Base-by-base conservation (phyloP, 2,329 filamentous ascomycete species). In the Ophiosphaerella korrae region DNA sequence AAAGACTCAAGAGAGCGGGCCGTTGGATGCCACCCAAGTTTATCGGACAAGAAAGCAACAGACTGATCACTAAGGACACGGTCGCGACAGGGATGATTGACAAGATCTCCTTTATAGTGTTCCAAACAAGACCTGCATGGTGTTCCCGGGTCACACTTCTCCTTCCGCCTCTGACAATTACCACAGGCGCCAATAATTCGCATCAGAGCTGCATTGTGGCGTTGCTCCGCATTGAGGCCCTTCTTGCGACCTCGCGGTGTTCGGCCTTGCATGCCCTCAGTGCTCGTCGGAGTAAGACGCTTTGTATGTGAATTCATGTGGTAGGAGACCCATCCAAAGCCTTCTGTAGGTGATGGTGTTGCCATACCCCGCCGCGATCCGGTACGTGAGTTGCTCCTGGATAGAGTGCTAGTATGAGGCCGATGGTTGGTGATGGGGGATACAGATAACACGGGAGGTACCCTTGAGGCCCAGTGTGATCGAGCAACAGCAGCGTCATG, bases 111-210 rank as follows among this genome's bases (percentile, higher is more conserved):
- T 47, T 71, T 73, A 61, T 66, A 75, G 46, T 74, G 66, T 18
- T 73, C 67, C 21, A 75, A 54, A 40, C 74, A 76, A 1, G 71
- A 62, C 33, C 63, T 68, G 62, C 74, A 76, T 9, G 74, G 74
- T 32, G 67, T 72, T 0, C 73, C 73, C n/a, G 67, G 62, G 42
- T 76, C 74, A 42, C 74, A 76, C 44, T 66, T 68, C 54, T 69
- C 70, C 45, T 74, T 72, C 18, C 72, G 57, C 53, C 63, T 60
- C 55, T 68, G 66, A 47, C 72, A 75, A 23, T 71, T 74, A 1
- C 63, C 64, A 48, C 72, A 75, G 5, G 70, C 67, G 6, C 64
- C 62, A 21, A 73, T 53, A 9, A 70, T 58, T 7, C 72, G 63
- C 71, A 75, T 74, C 42, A 71, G 45, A 14, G 71, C 71, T 14